Conservation (phyloP, 2,329 filamentous ascomycete genomes). For the Botrytis porri region DNA sequence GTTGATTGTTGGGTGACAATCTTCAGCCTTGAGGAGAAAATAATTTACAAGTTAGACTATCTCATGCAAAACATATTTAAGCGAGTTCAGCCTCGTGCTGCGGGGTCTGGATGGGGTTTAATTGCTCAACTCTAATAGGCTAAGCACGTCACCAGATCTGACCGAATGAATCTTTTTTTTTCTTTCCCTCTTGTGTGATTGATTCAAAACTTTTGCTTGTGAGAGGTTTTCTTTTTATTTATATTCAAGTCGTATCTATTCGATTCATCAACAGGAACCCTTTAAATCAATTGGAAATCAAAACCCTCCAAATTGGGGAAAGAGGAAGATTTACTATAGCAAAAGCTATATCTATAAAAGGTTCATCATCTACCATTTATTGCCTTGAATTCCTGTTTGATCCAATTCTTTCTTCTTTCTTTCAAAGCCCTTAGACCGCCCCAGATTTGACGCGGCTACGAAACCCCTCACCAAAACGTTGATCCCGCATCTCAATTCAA, state of each 20-base stretch:
- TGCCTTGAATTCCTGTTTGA: background rate
- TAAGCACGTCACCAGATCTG: slow-evolving; percentile 17
- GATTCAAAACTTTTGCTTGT: slow-evolving; percentile 3
- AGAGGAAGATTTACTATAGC: background rate
- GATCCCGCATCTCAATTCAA: slow-evolving; percentile 28
- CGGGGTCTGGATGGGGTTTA: slow-evolving; percentile 10
- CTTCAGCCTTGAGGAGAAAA: slow-evolving; percentile 23
- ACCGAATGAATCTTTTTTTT: slow-evolving; percentile 10
- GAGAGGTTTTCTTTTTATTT: background rate
- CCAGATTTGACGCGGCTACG: slow-evolving; percentile 8
- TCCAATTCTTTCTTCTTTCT: slow-evolving; percentile 4
- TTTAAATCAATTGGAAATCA: background rate
- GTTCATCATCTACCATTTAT: background rate
- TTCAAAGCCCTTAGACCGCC: slow-evolving; percentile 7
- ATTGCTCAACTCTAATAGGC: slow-evolving; percentile 12
- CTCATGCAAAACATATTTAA: slow-evolving; percentile 20
- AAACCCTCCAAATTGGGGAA: background rate
- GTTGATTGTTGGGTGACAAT: slow-evolving; percentile 2
- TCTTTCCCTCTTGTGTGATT: background rate
- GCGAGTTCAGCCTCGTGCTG: slow-evolving; percentile 17
- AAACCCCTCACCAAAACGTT: background rate
- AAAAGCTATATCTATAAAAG: background rate
- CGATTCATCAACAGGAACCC: background rate
- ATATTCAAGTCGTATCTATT: background rate
- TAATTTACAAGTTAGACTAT: background rate